Base-by-base conservation (phyloP, 768 basidiomycete species). In the Candolleomyces eurysporus region DNA sequence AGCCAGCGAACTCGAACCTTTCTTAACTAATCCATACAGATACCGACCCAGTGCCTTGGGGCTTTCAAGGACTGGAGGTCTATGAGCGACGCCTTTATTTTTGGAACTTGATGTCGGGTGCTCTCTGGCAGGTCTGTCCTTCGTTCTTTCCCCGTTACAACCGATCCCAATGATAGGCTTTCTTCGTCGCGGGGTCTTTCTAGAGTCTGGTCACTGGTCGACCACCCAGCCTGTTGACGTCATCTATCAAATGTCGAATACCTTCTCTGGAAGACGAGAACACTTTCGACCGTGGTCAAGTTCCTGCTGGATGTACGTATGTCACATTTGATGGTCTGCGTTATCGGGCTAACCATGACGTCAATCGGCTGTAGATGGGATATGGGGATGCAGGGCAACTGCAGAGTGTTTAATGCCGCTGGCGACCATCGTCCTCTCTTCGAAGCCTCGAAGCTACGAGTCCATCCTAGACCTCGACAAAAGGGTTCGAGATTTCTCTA, bases 81-180 rank as follows among this genome's bases (percentile, higher is more conserved):
- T 84, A 85, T 62, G 80, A 82, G 30, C 76, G 83, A 60, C 78
- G 84, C 21, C 72, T 77, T 8, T 84, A 81, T 71, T 85, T 85
- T 69, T 85, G 83, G 82, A 81, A 81, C 66, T 70, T 85, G 32
- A 70, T 84, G 64, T 59, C 76, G 26, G 78, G 71, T 14, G 75
- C 79, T n/a, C 66, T 83, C 48, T 84, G 83, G 82, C 81, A 82
- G 77, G 83, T 80, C 64, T 46, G 73, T 68, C 42, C 16, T 50
- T 46, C 32, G 7, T 32, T 32, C 3, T 39, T 53, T 31, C 31
- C 32, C 31, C 49, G 26, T 22, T 51, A 31, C 6, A 40, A 22
- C 32, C 36, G 56, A 36, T 19, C 19, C 22, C 60, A 30, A 51
- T 43, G 30, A 19, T 30, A 51, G 17, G 30, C 26, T 22, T 53